Evolutionary conservation across 1,139 yeast species (phyloP).

Genomic region (Nadsonia commutata): DNA sequence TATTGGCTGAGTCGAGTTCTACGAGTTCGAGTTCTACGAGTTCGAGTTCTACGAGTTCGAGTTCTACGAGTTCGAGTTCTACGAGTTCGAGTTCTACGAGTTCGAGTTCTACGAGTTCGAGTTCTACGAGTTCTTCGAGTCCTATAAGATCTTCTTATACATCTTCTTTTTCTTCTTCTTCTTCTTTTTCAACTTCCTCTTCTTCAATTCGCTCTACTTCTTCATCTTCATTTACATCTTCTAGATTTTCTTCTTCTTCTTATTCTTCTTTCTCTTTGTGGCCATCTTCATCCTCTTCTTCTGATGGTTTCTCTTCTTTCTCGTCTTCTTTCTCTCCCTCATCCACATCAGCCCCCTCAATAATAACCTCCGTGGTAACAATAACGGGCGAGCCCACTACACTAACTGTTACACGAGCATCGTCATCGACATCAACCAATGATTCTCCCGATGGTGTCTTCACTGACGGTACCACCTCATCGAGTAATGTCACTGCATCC

Average conservation of each 20-base stretch:
- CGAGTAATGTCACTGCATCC: slow-evolving; percentile 3
- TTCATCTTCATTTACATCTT: slow-evolving; percentile 7
- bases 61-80: slow-evolving; percentile 18
- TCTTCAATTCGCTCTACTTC: slow-evolving; percentile 6
- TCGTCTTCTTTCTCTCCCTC: neutral
- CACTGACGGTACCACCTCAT: slow-evolving; percentile 1
- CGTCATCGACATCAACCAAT: slow-evolving; percentile 8
- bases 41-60: slow-evolving; percentile 19
- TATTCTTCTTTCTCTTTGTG: slow-evolving; percentile 6
- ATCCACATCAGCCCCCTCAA: slow-evolving; percentile 1
- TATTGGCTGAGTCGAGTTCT: slow-evolving; percentile 1
- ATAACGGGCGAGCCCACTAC: slow-evolving; percentile 14
- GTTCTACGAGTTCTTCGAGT: slow-evolving; percentile 6
- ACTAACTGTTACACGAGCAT: slow-evolving; percentile 7
- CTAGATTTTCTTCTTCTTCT: slow-evolving; percentile 6
- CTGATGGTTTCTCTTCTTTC: neutral
- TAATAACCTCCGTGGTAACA: slow-evolving; percentile 12
- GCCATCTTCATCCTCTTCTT: neutral
- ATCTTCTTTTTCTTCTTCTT: slow-evolving; percentile 5
- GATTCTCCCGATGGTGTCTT: neutral
- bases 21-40: neutral
- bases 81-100: slow-evolving; percentile 10
- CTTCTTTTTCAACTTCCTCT: slow-evolving; percentile 7
- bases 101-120: slow-evolving; percentile 2
- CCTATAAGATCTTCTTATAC: slow-evolving; percentile 6